Evolutionary conservation across 2,329 filamentous ascomycete species (phyloP), one percentile per base, ranked within the genome.

Genomic region (Sarocladium strictum): DNA sequence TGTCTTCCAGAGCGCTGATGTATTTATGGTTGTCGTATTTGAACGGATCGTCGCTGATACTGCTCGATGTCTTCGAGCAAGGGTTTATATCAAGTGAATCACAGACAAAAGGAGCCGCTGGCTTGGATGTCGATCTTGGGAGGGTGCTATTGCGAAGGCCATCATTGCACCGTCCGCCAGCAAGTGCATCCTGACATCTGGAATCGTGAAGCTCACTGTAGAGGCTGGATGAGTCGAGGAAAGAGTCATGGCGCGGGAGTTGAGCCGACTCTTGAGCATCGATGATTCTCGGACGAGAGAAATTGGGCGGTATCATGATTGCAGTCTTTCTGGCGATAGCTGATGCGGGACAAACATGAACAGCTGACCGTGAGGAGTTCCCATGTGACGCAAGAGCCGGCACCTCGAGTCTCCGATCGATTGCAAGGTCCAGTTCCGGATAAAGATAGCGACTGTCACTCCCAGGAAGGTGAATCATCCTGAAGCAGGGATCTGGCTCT

Each of bases 31-130:
- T 66, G 58, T 78, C 76, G 56, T 76, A 79, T 49, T 67, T 67
- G 63, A 79, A 79, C 0, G 72, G 75, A 38, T 78, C 74, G 1
- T 65, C 69, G 24, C 67, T 69, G 2, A 63, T 63, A 23, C 67
- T 68, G 57, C 63, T 67, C 1, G 69, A 71, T 54, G 69, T 38
- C 56, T 64, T 60, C n/a, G 67, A 59, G 53, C 61, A 40, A 58
- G 62, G 50, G 58, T 51, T 21, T 4, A 17, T 35, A 11, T 32
- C 17, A 4, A 23, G 15, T 40, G n/a, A 7, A 15, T 17, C 17
- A 7, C 3, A n/a, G 11, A 15, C n/a, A 15, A 37, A 7, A 2
- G 29, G 32, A 10, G 26, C 43, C 3, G 26, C 24, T 27, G 37
- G 26, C 32, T 17, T 33, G 11, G 19, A 23, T 3, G 49, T 53